A percentile compares a stretch with the other conserved stretches of the same genome.
Conservation (phyloP, 2,329 filamentous ascomycete genomes). For the Arthrobotrys sphaeroides region DNA sequence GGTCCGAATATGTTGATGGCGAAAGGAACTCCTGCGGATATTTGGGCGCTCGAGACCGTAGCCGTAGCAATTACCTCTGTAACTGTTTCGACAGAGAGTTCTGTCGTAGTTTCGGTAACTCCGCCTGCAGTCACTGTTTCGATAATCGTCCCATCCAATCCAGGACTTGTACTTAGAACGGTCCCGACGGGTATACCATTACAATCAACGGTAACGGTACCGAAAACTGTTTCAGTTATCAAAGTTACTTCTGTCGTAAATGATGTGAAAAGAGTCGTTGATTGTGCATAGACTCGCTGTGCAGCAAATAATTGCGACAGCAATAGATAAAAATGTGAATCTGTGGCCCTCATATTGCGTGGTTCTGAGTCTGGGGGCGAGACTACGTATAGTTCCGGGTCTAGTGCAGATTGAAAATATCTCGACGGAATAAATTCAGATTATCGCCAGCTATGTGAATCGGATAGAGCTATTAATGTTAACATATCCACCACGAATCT, state of each 20-base stretch:
- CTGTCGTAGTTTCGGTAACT: background rate
- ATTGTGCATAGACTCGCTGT: background rate
- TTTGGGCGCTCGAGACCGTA: background rate
- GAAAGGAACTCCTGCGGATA: background rate
- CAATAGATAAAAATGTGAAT: background rate
- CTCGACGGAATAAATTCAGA: too few species aligned
- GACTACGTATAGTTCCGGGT: too few species aligned
- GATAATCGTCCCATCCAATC: background rate
- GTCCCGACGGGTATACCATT: background rate
- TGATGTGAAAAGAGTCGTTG: background rate
- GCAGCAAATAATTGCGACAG: background rate
- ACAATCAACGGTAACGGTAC: background rate
- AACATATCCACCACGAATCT: too few species aligned
- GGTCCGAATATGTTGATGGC: background rate
- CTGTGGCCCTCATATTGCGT: too few species aligned
- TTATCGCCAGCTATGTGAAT: too few species aligned
- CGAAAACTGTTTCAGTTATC: background rate
- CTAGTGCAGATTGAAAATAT: too few species aligned
- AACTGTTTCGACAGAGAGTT: background rate
- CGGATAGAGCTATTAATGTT: too few species aligned
- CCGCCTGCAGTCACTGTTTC: background rate
- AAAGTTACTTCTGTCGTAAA: background rate
- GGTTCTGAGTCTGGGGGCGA: too few species aligned
- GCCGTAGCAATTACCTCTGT: background rate
- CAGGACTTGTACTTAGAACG: background rate